Conservation (phyloP, 2,329 filamentous ascomycete genomes). For the Hypoxylon sp. region DNA sequence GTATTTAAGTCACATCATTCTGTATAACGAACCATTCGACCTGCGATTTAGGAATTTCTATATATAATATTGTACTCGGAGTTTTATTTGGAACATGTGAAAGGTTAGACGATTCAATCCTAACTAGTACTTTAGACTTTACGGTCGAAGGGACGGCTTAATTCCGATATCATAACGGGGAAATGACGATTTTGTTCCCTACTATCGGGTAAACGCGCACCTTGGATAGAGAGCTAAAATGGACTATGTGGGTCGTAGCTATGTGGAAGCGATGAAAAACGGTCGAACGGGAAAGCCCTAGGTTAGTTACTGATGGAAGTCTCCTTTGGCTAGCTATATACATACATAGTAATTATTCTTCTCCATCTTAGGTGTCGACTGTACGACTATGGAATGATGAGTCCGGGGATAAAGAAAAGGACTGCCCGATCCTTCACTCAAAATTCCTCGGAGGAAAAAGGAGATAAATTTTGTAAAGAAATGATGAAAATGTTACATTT, state of each 20-base stretch:
- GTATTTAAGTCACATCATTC: too few species aligned
- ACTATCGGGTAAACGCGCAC: not conserved
- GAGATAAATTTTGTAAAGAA: not conserved
- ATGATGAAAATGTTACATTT: slow-evolving; percentile 26
- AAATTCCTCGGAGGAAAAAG: not conserved
- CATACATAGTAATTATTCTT: too few species aligned
- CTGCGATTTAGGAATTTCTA: not conserved
- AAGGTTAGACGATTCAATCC: not conserved
- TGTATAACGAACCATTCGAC: slow-evolving; percentile 4
- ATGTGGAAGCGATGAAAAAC: not conserved
- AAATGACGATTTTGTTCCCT: not conserved
- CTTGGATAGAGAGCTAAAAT: not conserved
- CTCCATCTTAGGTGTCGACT: not conserved
- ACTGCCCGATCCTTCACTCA: not conserved
- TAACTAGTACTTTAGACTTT: not conserved
- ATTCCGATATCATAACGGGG: not conserved
- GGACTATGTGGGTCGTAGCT: not conserved
- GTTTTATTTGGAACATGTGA: not conserved
- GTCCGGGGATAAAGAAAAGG: not conserved
- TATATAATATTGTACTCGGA: slow-evolving; percentile 3
- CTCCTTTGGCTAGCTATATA: not conserved
- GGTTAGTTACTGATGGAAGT: not conserved
- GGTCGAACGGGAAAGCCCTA: not conserved
- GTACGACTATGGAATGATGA: not conserved
- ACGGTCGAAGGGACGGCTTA: not conserved